Evolutionary conservation across 2,329 filamentous ascomycete genomes (phyloP), one percentile per base, ranked within the genome.

Genomic region (Epichloe hybrida): DNA sequence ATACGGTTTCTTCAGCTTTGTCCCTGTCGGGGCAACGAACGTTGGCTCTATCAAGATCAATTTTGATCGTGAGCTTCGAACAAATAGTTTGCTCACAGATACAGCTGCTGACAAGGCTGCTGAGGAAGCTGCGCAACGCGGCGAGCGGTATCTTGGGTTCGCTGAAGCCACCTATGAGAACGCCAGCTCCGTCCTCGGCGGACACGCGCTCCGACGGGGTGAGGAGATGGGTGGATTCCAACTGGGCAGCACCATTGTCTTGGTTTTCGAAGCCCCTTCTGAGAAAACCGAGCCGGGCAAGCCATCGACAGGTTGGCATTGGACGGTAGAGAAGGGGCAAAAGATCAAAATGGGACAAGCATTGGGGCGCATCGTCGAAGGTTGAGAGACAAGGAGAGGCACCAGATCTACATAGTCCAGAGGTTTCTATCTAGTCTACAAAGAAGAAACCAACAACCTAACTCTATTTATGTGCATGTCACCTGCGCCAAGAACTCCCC

Each of bases 191-290:
- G 78, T 95, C 2, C 74, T 98, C 0, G 80, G 81, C 20, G 93
- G 94, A 2, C 83, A 97, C 64, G 85, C 91, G 1, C 71, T 98
- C 50, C 80, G 83, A 55, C 77, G 86, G 43, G 93, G 93, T 37
- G 91, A 97, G 64, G 93, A 98, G 68, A 97, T 98, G 89, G 93
- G 93, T 50, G 94, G 93, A 0, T 98, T 98, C 70, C 88, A 94
- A 71, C 75, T 98, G 3, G 93, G 93, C 20, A 95, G 88, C 65
- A 95, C 91, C 1, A 83, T 98, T 57, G 93, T 98, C 39, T 73
- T 98, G 49, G 89, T 98, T 1, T 98, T 98, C 63, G 94, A 98
- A 69, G 93, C 93, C 12, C 93, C 93, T 1, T 57, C 81, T 1
- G 81, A 78, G 65, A 73, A 73, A 51, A 69, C 67, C 7, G 71